Evolutionary conservation across 2,329 filamentous ascomycete genomes (phyloP).

Genomic region (Trichothecium roseum): DNA sequence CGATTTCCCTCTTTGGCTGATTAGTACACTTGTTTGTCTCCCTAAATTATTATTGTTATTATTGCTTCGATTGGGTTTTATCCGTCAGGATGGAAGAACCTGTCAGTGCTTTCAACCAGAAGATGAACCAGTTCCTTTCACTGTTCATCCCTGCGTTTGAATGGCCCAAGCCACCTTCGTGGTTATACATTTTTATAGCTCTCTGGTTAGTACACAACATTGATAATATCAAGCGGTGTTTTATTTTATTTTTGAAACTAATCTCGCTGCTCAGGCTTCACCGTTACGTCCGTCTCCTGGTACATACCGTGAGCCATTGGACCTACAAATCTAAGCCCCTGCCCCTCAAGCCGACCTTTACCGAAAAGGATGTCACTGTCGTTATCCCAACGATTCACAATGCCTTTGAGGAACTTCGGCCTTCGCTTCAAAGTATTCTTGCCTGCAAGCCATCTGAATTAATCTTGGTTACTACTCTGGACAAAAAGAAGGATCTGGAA

Average conservation of each 20-base stretch:
- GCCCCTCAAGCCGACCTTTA: constrained; percentile 69
- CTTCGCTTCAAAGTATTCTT: constrained; percentile 70
- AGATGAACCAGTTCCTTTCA: constrained; percentile 7
- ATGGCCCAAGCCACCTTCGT: constrained; percentile 35
- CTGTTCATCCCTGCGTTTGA: constrained; percentile 14
- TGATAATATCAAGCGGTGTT: neutral
- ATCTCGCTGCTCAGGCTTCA: constrained; percentile 51
- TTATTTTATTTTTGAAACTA: neutral
- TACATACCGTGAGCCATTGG: constrained; percentile 82
- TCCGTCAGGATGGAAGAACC: constrained; percentile 1
- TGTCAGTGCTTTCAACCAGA: neutral
- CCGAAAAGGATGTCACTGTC: constrained; percentile 78
- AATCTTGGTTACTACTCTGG: constrained; percentile 78
- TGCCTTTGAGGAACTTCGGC: constrained; percentile 70
- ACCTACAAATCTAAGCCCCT: constrained; percentile 76
- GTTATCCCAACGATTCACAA: constrained; percentile 90
- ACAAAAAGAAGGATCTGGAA: constrained; percentile 61
- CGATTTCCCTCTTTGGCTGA: neutral
- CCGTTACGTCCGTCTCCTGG: constrained; percentile 75
- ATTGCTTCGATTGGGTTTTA: too few relatives aligned
- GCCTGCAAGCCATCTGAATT: constrained; percentile 60
- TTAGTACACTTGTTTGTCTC: neutral
- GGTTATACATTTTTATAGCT: constrained; percentile 30
- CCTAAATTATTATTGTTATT: too few relatives aligned
- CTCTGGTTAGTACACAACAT: constrained; percentile 41